Base-by-base conservation (phyloP, 164 flowering plant species). In the Dillenia suffruticosa region DNA sequence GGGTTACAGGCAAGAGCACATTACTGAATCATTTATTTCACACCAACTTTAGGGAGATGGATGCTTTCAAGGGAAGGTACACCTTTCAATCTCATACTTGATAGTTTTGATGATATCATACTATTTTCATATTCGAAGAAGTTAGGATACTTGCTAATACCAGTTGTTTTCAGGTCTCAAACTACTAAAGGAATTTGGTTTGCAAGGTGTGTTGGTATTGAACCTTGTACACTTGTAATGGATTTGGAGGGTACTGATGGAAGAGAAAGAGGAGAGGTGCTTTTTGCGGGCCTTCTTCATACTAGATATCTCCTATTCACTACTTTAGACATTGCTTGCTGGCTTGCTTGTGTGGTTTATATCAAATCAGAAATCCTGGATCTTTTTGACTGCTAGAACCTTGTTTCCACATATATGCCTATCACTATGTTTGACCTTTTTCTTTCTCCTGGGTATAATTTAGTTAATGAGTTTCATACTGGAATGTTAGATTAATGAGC, bases 191-290 rank as follows among this genome's bases (percentile, higher is more conserved):
- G 98, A 58, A 89, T 93, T 49, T 93, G 98, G 98, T 9, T 87
- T 82, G 98, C 98, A 32, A 81, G 62, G 57, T 88, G 95, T 76
- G 82, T 72, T 63, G 96, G 84, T 10, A 84, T 92, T 58, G 98
- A 92, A 65, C 98, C 98, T 61, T 84, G 84, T 65, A 92, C 97
- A 16, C 64, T 92, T 52, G 94, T 92, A 44, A 92, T 92, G 98
- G 98, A 92, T 76, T 82, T 92, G 79, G 98, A 92, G 82, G 98
- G 98, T 51, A 88, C 97, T 61, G 97, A 92, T 80, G 98, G 98
- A 78, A 83, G 98, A 75, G 98, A 93, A 74, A 76, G 97, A 49
- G 98, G 98, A 78, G 98, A 92, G 98, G 98, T 92, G 66, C 40
- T 47, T 12, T 66, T 44, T 66, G 44, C 63, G 10, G 43, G 53